These are phyloP conservation scores for Sanghuangporus weigelae DNA, from an alignment of 1,284 basidiomycete species.

Conservation along the genomic window DNA sequence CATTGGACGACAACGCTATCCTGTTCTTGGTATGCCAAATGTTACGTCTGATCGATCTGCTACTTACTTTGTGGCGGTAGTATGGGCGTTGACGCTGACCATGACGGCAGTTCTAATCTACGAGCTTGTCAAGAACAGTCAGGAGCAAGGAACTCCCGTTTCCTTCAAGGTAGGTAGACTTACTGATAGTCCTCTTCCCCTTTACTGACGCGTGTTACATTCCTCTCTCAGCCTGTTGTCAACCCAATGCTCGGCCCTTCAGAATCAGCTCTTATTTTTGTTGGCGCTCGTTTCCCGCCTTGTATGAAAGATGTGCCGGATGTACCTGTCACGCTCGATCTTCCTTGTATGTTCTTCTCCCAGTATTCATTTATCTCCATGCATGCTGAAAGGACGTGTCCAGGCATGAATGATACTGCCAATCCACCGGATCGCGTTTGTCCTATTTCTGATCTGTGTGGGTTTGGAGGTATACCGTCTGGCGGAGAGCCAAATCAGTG, in stretches of 20 bases:
- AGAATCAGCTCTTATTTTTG: conserved; percentile 75
- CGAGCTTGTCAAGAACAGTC: conserved; percentile 71
- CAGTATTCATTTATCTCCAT: neutral
- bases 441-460: conserved; percentile 80
- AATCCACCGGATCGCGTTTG: conserved; percentile 70
- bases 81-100: conserved; percentile 53
- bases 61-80: conserved; percentile 30
- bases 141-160: conserved; percentile 71
- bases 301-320: conserved; percentile 75
- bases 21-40: conserved; percentile 58
- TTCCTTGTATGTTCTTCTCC: conserved; percentile 52
- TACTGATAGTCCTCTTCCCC: conserved; percentile 2
- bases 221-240: conserved; percentile 53
- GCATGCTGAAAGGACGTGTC: conserved; percentile 4
- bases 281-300: conserved; percentile 90
- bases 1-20: conserved; percentile 76
- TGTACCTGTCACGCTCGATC: conserved; percentile 52
- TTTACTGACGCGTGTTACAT: conserved; percentile 27
- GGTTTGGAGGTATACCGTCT: conserved; percentile 75
- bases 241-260: conserved; percentile 94
- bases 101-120: conserved; percentile 77
- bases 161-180: conserved; percentile 61
- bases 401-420: conserved; percentile 71
- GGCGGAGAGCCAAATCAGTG: conserved; percentile 72
- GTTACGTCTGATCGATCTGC: conserved; percentile 18